A percentile compares a stretch with the other conserved stretches of the same genome.
Conservation (phyloP, 768 basidiomycete genomes). For the Hortiboletus campestris region DNA sequence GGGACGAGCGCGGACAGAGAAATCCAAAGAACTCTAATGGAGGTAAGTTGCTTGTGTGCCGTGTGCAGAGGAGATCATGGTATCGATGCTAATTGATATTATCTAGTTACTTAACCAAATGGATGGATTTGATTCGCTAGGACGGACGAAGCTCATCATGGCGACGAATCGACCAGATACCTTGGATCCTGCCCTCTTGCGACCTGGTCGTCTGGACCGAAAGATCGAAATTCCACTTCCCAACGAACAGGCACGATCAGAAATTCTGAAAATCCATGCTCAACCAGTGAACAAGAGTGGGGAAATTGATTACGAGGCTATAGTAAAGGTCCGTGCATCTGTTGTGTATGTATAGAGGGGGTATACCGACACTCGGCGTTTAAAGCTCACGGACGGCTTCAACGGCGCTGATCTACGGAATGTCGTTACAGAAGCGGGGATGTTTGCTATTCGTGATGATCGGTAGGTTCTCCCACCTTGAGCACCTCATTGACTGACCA, state of each 20-base stretch:
- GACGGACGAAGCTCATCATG: constrained; percentile 96
- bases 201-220: constrained; percentile 92
- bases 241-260: constrained; percentile 93
- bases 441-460: constrained; percentile 98
- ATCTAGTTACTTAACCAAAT: constrained; percentile 92
- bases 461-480: constrained; percentile 45
- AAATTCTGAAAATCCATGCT: constrained; percentile 97
- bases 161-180: constrained; percentile 99
- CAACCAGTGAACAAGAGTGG: constrained; percentile 91
- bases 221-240: constrained; percentile 98
- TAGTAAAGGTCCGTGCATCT: constrained; percentile 72
- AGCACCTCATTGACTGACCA: constrained; percentile 1
- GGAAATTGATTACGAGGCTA: constrained; percentile 96
- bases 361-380: constrained; percentile 2
- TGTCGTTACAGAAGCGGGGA: constrained; percentile 92
- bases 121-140: constrained; percentile 98
- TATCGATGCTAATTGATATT: neutral
- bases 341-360: neutral
- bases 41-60: constrained; percentile 44
- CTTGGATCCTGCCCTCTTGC: constrained; percentile 92
- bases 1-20: constrained; percentile 98
- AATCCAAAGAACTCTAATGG: constrained; percentile 98
- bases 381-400: constrained; percentile 81
- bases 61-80: neutral
- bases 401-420: constrained; percentile 97